Base-by-base conservation (phyloP, 2,329 filamentous ascomycete species). In the Monosporascus sp. region DNA sequence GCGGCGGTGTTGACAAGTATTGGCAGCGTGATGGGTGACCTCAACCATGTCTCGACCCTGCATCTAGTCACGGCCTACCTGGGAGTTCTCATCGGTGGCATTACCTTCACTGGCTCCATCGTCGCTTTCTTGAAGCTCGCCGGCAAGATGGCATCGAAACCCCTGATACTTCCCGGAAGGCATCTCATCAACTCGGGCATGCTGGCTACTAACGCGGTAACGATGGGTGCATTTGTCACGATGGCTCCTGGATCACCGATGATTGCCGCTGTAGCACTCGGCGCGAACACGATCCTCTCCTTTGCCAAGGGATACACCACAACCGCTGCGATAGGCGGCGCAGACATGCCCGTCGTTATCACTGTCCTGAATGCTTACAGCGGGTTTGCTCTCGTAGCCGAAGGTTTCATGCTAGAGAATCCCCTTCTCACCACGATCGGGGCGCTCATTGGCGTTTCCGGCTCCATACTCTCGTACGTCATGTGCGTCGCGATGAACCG, bases 401-500 rank as follows among this genome's bases (percentile, higher is more conserved):
- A 96, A 70, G 91, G 91, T 0, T 86, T 96, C 68, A 96, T 96
- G 91, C 77, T 96, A 15, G 85, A 94, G 60, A 96, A 95, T 54
- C 84, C 90, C 0, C 78, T 96, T 1, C 77, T 96, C 1, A 95
- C 90, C 0, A 91, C 88, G 0, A 87, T 96, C 3, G 90, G 91
- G 3, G 89, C 90, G 0, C 76, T 96, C 2, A 96, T 96, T 44
- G 91, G 91, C 45, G 89, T 94, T 2, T 92, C 87, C 14, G 91
- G 91, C 51, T 94, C 89, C 0, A 95, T 96, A 57, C 80, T 96
- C 6, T 94, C 89, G 0, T 93, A 93, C 69, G 88, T 94, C 60
- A 84, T 83, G 79, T 96, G 91, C 60, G 85, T 92, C 4, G 90
- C 90, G 18, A 96, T 96, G 91, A 96, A 96, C 60, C 82, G 90